phyloP scores from a whole-genome alignment of 306 rosid genomes.

The Trifolium pratense region DNA sequence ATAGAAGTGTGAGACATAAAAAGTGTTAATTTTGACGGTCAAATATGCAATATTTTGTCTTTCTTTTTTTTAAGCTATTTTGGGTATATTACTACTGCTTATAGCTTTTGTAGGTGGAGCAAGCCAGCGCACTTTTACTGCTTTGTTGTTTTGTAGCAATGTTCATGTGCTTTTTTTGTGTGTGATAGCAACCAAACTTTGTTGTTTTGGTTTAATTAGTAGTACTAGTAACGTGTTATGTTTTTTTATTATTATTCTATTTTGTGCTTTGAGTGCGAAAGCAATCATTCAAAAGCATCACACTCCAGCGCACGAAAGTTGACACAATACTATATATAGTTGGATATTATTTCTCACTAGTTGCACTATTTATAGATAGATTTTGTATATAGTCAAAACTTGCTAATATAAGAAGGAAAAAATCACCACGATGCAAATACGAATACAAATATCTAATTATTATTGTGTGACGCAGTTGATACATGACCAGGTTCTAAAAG shows the following conservation, averaged over 20 bases:
- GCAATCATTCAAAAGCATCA: not conserved
- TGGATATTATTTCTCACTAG: not conserved
- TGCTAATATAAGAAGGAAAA: not conserved
- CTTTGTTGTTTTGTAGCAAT: not conserved
- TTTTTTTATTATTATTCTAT: not conserved
- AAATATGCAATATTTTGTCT: not conserved
- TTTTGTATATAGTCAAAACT: not conserved
- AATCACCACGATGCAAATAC: not conserved
- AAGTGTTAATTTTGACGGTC: not conserved
- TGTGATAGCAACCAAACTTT: not conserved
- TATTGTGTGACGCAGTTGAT: not conserved
- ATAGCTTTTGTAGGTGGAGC: not conserved
- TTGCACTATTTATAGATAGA: not conserved
- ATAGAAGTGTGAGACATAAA: not conserved
- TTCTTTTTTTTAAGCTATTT: no score
- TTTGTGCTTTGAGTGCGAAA: not conserved
- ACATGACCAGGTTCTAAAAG: not conserved
- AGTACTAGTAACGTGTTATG: constrained; percentile 5
- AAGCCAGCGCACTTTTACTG: not conserved
- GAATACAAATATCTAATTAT: not conserved
- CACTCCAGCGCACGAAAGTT: not conserved
- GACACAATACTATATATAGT: not conserved
- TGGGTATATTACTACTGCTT: no score
- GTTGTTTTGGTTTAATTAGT: not conserved
- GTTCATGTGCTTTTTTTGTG: not conserved